Percentiles rank a stretch among this genome's conserved stretches.
phyloP scores from a whole-genome alignment of 306 rosid species.

The Vigna angularis region DNA sequence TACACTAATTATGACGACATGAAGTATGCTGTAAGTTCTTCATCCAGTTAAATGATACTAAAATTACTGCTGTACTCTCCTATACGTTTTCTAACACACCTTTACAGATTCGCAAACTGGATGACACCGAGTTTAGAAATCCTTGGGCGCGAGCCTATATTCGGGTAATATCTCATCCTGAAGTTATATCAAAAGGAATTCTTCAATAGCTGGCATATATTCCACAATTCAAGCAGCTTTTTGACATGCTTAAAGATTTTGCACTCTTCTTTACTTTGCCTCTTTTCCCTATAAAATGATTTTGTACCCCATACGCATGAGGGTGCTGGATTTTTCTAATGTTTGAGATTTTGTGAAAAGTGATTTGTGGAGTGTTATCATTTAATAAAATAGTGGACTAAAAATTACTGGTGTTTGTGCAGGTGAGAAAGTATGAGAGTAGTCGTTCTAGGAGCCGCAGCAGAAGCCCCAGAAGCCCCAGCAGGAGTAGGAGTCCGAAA shows the following conservation, averaged over 20 bases:
- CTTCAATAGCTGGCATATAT: neutral
- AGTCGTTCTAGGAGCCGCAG: conserved; percentile 90
- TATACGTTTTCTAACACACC: conserved; percentile 10
- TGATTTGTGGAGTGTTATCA: neutral
- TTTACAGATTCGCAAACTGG: conserved; percentile 81
- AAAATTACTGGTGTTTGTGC: conserved; percentile 36
- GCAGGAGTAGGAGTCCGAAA: conserved; percentile 74
- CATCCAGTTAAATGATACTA: neutral
- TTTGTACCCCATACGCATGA: neutral
- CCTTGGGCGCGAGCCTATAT: conserved; percentile 97
- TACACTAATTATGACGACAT: conserved; percentile 93
- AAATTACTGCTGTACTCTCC: neutral
- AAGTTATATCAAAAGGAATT: neutral
- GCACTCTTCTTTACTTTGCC: too few species aligned
- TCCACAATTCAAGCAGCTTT: conserved; percentile 21
- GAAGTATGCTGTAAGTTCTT: conserved; percentile 95
- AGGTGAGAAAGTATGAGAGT: conserved; percentile 83
- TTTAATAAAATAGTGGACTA: neutral
- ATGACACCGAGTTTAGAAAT: conserved; percentile 96
- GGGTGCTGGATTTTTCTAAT: neutral
- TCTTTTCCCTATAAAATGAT: too few species aligned
- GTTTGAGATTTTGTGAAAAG: conserved; percentile 3
- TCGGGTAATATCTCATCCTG: conserved; percentile 62
- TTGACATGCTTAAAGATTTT: conserved; percentile 4
- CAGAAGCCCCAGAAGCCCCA: conserved; percentile 58